These are phyloP conservation scores for Lachancea sp. DNA, from an alignment of 805 yeast genomes.

Conservation along the genomic window DNA sequence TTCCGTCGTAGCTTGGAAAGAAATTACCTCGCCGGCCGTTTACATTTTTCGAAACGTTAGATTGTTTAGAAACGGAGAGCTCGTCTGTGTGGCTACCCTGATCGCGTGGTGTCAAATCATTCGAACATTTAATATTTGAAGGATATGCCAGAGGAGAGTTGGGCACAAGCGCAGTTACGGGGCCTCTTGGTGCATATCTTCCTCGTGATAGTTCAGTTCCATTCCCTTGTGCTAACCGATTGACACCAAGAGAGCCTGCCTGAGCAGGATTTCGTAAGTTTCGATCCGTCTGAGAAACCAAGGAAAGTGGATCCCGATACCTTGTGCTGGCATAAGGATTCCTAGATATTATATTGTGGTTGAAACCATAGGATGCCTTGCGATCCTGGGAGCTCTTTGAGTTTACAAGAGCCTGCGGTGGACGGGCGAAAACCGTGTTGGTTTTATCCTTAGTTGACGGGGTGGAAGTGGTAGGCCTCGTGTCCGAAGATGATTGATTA, in stretches of 20 bases:
- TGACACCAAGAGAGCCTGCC: background rate
- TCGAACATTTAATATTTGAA: background rate
- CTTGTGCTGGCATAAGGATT: conserved; percentile 2
- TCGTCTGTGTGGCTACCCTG: background rate
- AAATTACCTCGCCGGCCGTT: conserved; percentile 15
- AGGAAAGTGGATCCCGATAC: conserved; percentile 1
- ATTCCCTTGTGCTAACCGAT: background rate
- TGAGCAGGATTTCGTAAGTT: background rate
- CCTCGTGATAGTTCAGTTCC: background rate
- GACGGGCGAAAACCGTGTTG: conserved; percentile 15
- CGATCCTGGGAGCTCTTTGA: conserved; percentile 2
- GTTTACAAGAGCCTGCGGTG: conserved; percentile 11
- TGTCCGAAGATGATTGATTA: conserved; percentile 18
- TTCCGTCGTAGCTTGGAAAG: conserved; percentile 16
- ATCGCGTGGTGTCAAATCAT: background rate
- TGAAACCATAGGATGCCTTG: conserved; percentile 1
- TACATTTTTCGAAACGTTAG: background rate
- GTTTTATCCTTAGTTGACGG: conserved; percentile 5
- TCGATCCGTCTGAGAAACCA: background rate
- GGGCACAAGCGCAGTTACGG: background rate
- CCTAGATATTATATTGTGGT: conserved; percentile 2
- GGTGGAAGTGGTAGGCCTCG: background rate
- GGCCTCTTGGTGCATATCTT: background rate
- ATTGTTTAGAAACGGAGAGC: background rate
- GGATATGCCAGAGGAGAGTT: too few species aligned